Base-by-base conservation (phyloP, 2,329 filamentous ascomycete genomes). In the Fusarium oligoseptatum region DNA sequence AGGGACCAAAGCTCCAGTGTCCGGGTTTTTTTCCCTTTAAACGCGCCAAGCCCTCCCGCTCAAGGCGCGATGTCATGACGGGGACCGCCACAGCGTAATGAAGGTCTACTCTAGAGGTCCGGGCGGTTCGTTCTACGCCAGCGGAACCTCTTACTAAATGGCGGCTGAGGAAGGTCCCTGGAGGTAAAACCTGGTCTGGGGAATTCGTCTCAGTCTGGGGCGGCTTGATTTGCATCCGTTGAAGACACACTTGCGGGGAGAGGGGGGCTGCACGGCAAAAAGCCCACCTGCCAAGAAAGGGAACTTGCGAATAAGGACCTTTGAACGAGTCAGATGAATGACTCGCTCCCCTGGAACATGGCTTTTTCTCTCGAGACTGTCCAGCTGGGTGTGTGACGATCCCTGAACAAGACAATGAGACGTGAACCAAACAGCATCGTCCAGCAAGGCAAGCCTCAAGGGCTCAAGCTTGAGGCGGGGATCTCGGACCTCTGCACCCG, bases 311-410 rank as follows among this genome's bases (percentile, higher is more conserved):
- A 39, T 60, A 60, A 43, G 22, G 39, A 20, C 12, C n/a, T n/a
- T 15, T 29, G 14, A 24, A 48, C 57, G 32, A 63, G 60, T 52
- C 60, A 52, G 15, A 17, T 32, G 20, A 55, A 34, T 65, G 63
- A 65, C 63, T 65, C 63, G 41, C 41, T 63, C 43, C 68, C 50
- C 57, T 67, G 56, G 17, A 17, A n/a, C 12, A n/a, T 57, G 45
- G 32, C n/a, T 36, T 36, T n/a, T 36, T 36, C 15, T 15, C 15
- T 27, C 6, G 36, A n/a, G 14, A 20, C 22, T 29, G 32, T 15
- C 22, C 27, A 36, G 37, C 34, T 39, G 34, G 32, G 29, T 32
- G 36, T 27, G 36, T 27, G 57, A n/a, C 22, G 57, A 60, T 60
- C 57, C 48, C 27, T 55, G 48, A 48, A 45, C n/a, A 32, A 29